Evolutionary conservation across 352 stramenopile genomes (phyloP).

Genomic region (Globisporangium polare): DNA sequence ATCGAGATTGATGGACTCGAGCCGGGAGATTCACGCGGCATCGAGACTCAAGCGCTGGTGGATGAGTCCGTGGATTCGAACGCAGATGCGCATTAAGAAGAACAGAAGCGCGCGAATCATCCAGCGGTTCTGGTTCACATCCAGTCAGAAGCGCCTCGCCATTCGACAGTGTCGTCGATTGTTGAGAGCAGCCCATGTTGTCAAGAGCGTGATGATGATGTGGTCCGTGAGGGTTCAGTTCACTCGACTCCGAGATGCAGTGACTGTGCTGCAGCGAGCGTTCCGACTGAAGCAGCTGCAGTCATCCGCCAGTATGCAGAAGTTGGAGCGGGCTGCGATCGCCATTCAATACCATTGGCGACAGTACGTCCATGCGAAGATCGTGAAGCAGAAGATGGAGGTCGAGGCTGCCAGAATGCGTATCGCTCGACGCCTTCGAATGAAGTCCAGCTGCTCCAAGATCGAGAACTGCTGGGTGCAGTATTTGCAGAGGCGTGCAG

Average conservation of each 20-base stretch:
- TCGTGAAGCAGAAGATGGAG: slow-evolving; percentile 12
- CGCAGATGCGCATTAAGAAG: slow-evolving; percentile 57
- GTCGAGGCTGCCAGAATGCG: slow-evolving; percentile 19
- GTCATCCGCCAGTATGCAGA: slow-evolving; percentile 15
- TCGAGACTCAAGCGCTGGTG: slow-evolving; percentile 86
- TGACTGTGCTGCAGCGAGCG: slow-evolving; percentile 29
- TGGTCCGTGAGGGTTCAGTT: slow-evolving; percentile 26
- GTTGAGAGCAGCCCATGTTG: slow-evolving; percentile 49
- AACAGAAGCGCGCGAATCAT: slow-evolving; percentile 49
- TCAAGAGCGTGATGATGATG: slow-evolving; percentile 35
- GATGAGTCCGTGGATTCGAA: slow-evolving; percentile 48
- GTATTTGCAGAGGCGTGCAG: slow-evolving; percentile 28
- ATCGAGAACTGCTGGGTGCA: slow-evolving; percentile 43
- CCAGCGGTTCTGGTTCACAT: slow-evolving; percentile 81
- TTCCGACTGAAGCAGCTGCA: slow-evolving; percentile 25
- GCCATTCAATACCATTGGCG: slow-evolving; percentile 39
- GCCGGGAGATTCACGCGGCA: slow-evolving; percentile 89
- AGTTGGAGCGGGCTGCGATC: slow-evolving; percentile 5
- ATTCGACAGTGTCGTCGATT: slow-evolving; percentile 68
- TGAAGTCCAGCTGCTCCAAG: slow-evolving; percentile 27
- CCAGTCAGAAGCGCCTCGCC: slow-evolving; percentile 61
- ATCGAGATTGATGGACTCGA: slow-evolving; percentile 92
- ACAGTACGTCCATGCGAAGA: slow-evolving; percentile 20
- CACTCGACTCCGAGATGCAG: slow-evolving; percentile 24
- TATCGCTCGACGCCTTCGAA: slow-evolving; percentile 19